These are phyloP conservation scores for Termitomyces eurrhizus DNA, from an alignment of 768 basidiomycete species.

Conservation along the genomic window DNA sequence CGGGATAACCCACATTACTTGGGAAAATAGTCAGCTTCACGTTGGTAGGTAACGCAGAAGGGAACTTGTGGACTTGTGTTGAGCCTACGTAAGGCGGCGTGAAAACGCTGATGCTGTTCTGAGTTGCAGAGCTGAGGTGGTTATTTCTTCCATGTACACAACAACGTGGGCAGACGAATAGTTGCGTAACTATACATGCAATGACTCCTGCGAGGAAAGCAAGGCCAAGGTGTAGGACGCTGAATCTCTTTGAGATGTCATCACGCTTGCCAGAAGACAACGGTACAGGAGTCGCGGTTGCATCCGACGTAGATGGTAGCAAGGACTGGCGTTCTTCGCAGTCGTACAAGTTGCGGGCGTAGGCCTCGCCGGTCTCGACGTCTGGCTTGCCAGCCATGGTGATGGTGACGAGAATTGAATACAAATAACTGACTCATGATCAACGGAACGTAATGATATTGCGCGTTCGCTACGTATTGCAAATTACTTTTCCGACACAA, in stretches of 20 bases:
- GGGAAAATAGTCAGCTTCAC: slow-evolving; percentile 71
- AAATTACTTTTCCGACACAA: too few relatives aligned
- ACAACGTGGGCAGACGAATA: slow-evolving; percentile 39
- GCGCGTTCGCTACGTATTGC: too few relatives aligned
- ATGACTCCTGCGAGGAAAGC: slow-evolving; percentile 55
- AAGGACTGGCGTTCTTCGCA: slow-evolving; percentile 33
- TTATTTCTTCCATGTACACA: slow-evolving; percentile 21
- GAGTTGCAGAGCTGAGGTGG: background rate
- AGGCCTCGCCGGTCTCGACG: slow-evolving; percentile 19
- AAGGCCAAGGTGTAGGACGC: slow-evolving; percentile 32
- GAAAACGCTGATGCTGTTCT: slow-evolving; percentile 26
- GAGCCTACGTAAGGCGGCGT: slow-evolving; percentile 73
- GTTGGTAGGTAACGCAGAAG: slow-evolving; percentile 73
- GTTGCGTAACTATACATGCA: slow-evolving; percentile 48
- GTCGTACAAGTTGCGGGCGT: slow-evolving; percentile 13
- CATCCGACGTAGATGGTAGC: slow-evolving; percentile 22
- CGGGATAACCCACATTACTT: slow-evolving; percentile 71
- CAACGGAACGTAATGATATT: background rate
- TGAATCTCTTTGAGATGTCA: slow-evolving; percentile 19
- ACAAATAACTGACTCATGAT: background rate
- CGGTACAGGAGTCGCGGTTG: slow-evolving; percentile 3
- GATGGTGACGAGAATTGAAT: slow-evolving; percentile 1
- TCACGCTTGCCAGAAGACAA: slow-evolving; percentile 1
- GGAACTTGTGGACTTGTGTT: slow-evolving; percentile 63
- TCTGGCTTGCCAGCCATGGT: slow-evolving; percentile 18